phyloP scores from a whole-genome alignment of 2,329 filamentous ascomycete species.

The Colletotrichum kahawae region DNA sequence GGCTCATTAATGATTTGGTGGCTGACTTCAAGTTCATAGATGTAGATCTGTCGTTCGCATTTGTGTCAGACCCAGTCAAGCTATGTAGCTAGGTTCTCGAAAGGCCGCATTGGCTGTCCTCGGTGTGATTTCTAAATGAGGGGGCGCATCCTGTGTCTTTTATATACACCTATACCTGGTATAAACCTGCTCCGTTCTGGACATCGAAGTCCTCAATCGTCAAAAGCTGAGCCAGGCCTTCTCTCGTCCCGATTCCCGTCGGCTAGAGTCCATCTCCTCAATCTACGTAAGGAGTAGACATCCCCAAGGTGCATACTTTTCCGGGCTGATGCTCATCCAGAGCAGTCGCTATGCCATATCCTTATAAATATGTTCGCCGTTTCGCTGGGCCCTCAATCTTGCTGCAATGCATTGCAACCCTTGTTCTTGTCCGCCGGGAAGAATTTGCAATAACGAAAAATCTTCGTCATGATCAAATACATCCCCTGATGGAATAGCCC shows the following conservation, averaged over 20 bases:
- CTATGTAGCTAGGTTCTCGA: too few relatives aligned
- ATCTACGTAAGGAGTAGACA: background rate
- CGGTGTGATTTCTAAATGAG: background rate
- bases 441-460: too few relatives aligned
- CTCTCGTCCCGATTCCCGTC: background rate
- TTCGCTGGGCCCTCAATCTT: fast-evolving
- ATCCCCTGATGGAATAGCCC: fast-evolving
- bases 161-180: background rate
- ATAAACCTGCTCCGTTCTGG: fast-evolving
- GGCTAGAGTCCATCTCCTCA: fast-evolving
- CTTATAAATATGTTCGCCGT: fast-evolving
- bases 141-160: background rate
- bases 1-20: too few relatives aligned
- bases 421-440: background rate
- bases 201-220: background rate
- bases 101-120: background rate
- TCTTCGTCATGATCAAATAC: background rate
- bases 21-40: too few relatives aligned
- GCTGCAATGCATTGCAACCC: background rate
- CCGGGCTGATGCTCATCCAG: background rate
- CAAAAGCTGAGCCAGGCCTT: background rate
- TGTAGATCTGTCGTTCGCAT: too few relatives aligned
- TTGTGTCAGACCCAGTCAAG: too few relatives aligned
- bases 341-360: background rate
- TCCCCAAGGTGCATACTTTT: too few relatives aligned